Evolutionary conservation across 306 rosid species (phyloP), one percentile per base, ranked within the genome.

Genomic region (Coriaria nepalensis): DNA sequence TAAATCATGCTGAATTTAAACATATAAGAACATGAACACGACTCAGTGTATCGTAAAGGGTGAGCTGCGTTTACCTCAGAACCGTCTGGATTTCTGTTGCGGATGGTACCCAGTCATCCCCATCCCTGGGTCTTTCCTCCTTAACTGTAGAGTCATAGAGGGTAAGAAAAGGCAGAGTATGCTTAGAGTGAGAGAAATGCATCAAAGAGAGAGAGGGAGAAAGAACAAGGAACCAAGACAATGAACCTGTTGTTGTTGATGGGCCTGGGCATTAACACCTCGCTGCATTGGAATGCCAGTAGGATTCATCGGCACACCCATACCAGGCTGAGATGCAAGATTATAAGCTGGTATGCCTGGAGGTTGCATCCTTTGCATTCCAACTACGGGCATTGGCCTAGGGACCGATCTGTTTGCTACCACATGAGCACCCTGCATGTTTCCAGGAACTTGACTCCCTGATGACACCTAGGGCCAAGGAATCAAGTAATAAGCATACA

Each of bases 211-310:
- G 36, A 33, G 29, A 42, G 38, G 33, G 10, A 60, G 41, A 7
- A 37, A 14, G 6, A 2, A 4, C 32, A 34, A 14, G 41, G 36
- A 32, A 12, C 6, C 45, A 36, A 14, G 8, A 13, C 56, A 57
- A 66, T 49, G 50, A 20, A 57, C 94, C 93, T 83, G 96, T 54
- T 87, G 95, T 61, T 78, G 94, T 66, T 77, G 96, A 59, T 87
- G 93, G 37, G 76, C 78, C 69, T 80, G 95, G 5, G 78, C 68
- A 60, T 64, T 41, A 63, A 76, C 86, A 62, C 95, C 97, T 35
- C 95, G 83, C 60, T 73, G 93, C 93, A 88, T 82, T 37, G 83
- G 88, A 60, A 86, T 72, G 59, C 90, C 81, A 53, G 81, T 68
- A 35, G 93, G 94, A 75, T 88, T 88, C 93, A 81, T 83, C 50